Conservation (phyloP, 2,329 filamentous ascomycete species). For the Sporothrix inflata region DNA sequence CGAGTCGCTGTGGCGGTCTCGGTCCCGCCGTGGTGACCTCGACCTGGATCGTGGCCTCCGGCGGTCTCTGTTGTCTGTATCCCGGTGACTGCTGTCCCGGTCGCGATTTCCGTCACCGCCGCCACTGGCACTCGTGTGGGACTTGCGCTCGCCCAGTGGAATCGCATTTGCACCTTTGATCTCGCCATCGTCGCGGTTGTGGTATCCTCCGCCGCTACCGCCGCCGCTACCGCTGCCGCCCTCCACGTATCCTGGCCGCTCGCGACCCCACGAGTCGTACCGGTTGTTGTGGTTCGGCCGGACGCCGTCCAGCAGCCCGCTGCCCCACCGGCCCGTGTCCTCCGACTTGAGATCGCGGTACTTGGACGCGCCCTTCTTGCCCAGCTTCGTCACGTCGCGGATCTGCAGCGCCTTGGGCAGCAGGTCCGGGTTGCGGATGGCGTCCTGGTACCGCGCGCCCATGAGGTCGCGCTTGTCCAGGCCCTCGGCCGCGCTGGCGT, state of each 20-base stretch:
- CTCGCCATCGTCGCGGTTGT: conserved; percentile 44
- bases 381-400: conserved; percentile 89
- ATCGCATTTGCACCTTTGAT: conserved; percentile 71
- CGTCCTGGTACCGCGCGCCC: conserved; percentile 80
- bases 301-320: conserved; percentile 56
- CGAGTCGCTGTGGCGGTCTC: conserved; percentile 44
- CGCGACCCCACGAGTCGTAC: conserved; percentile 36
- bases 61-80: conserved; percentile 38
- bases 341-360: conserved; percentile 87
- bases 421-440: conserved; percentile 78
- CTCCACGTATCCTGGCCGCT: conserved; percentile 23
- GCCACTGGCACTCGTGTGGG: background rate
- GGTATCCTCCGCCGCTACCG: conserved; percentile 38
- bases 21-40: conserved; percentile 45
- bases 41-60: conserved; percentile 41
- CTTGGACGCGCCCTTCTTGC: conserved; percentile 86
- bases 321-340: conserved; percentile 86
- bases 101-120: conserved; percentile 32
- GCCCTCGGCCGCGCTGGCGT: conserved; percentile 74
- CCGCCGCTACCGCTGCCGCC: conserved; percentile 42
- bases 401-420: conserved; percentile 91
- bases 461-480: conserved; percentile 83
- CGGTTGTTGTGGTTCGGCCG: conserved; percentile 38
- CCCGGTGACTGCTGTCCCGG: conserved; percentile 35
- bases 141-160: conserved; percentile 66